phyloP scores from a whole-genome alignment of 164 flowering plant genomes.

The Brasenia schreberi region DNA sequence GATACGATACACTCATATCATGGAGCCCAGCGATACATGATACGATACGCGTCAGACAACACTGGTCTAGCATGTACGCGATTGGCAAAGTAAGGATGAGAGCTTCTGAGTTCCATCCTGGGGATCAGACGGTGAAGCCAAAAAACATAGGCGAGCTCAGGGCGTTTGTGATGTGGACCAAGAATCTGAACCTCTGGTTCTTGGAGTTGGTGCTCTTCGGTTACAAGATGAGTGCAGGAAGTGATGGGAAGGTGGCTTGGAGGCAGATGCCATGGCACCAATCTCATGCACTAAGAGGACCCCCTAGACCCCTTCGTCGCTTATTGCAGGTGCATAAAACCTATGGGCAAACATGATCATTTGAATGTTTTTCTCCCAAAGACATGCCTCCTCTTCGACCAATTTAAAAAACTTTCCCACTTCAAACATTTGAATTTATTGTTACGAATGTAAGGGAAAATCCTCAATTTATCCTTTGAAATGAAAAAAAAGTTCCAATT shows the following conservation, averaged over 20 bases:
- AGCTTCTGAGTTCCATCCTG: constrained; percentile 6
- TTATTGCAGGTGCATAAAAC: constrained; percentile 5
- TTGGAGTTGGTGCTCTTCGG: constrained; percentile 8
- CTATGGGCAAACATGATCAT: too few species aligned
- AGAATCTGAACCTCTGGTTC: constrained; percentile 7
- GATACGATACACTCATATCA: too few species aligned
- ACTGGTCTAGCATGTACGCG: constrained; percentile 7
- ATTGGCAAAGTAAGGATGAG: constrained; percentile 9
- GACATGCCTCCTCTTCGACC: too few species aligned
- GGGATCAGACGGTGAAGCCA: constrained; percentile 1
- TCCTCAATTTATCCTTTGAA: too few species aligned
- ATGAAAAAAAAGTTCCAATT: too few species aligned
- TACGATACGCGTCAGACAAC: too few species aligned
- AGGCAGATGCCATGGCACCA: constrained; percentile 7
- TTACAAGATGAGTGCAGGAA: constrained; percentile 6
- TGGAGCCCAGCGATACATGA: too few species aligned
- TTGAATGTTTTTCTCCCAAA: too few species aligned
- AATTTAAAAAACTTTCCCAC: too few species aligned
- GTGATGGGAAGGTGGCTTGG: constrained; percentile 10
- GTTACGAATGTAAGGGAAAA: too few species aligned
- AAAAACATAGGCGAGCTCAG: constrained; percentile 2
- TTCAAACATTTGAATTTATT: too few species aligned
- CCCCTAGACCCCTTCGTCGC: constrained; percentile 6
- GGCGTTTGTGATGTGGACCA: constrained; percentile 7
- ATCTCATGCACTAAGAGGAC: constrained; percentile 7